phyloP scores from a whole-genome alignment of 306 rosid genomes.

The Sicyos edulis region DNA sequence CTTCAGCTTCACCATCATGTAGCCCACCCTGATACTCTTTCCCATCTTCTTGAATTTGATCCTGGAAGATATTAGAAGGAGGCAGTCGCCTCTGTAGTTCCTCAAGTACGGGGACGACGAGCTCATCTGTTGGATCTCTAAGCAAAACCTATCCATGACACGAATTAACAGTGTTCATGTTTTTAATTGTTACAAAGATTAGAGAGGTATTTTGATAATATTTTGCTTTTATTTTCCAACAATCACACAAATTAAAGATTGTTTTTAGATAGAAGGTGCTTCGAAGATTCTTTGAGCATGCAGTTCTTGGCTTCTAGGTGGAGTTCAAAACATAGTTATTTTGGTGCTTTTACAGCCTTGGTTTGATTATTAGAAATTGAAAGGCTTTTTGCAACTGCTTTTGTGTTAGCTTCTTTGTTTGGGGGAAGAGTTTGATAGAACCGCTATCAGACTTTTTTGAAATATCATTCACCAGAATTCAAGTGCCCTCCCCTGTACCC shows the following conservation, averaged over 20 bases:
- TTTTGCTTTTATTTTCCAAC: not conserved
- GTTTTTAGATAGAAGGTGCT: not conserved
- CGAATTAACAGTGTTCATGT: not conserved
- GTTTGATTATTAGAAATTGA: not conserved
- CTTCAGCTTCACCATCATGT: slow-evolving; percentile 60
- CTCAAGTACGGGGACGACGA: slow-evolving; percentile 78
- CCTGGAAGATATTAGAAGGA: slow-evolving; percentile 23
- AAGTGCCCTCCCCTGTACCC: too few relatives aligned
- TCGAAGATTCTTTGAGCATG: not conserved
- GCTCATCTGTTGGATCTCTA: slow-evolving; percentile 73
- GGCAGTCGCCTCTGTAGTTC: slow-evolving; percentile 87
- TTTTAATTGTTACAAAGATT: not conserved
- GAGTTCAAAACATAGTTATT: too few relatives aligned
- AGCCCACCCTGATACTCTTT: slow-evolving; percentile 39
- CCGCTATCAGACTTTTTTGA: too few relatives aligned
- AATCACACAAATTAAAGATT: not conserved
- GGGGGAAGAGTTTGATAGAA: too few relatives aligned
- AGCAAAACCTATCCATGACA: slow-evolving; percentile 57
- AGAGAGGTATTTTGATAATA: slow-evolving; percentile 5
- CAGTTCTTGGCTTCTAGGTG: not conserved
- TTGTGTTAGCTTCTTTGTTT: not conserved
- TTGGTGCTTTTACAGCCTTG: too few relatives aligned
- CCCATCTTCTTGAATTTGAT: slow-evolving; percentile 28
- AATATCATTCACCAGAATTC: too few relatives aligned
- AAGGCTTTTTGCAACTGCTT: not conserved